Base-by-base conservation (phyloP, 192 early-diverging fungal species). In the Mortierella claussenii region DNA sequence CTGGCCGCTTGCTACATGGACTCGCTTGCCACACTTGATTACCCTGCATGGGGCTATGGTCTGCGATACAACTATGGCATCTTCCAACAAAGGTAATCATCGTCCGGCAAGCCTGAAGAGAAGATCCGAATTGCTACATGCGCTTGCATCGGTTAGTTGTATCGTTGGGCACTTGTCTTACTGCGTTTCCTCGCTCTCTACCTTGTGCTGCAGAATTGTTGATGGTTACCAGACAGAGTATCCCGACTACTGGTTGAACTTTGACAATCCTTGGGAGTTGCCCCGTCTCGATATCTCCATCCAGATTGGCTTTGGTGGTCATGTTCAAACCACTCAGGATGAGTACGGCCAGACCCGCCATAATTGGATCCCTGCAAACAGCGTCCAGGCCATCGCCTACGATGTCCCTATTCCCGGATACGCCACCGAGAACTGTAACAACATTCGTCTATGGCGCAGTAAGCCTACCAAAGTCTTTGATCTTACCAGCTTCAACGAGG, bases 1-100 rank as follows among this genome's bases (percentile, higher is more conserved):
- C 84, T 99, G 54, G 97, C 97, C 2, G 97, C 97, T 43, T 99
- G 97, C 80, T 99, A 96, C 65, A 95, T 99, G 90, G 94, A 98
- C 81, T 97, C 96, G 32, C 78, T 98, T 76, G 96, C 97, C 31
- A 94, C 95, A 55, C 79, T 93, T 23, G 92, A 98, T 79, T 95
- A 95, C 61, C 96, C 97, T 23, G 95, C 91, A 31, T 96, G 96
- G 94, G 94, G 97, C 61, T 99, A 99, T 60, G 97, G 97, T 49
- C 91, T 99, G 60, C 90, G 97, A 36, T 99, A 97, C 86, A 93
- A 90, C 55, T 99, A 99, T 81, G 97, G 97, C 76, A 98, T 99
- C 84, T 99, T 99, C 87, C 92, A 99, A 82, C 97, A 99, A 82
- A 87, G 90, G 80, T 81, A 68, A n/a, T n/a, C n/a, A n/a, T n/a